Base-by-base conservation (phyloP, 163 green algal genomes). In the Volvox carteri region DNA sequence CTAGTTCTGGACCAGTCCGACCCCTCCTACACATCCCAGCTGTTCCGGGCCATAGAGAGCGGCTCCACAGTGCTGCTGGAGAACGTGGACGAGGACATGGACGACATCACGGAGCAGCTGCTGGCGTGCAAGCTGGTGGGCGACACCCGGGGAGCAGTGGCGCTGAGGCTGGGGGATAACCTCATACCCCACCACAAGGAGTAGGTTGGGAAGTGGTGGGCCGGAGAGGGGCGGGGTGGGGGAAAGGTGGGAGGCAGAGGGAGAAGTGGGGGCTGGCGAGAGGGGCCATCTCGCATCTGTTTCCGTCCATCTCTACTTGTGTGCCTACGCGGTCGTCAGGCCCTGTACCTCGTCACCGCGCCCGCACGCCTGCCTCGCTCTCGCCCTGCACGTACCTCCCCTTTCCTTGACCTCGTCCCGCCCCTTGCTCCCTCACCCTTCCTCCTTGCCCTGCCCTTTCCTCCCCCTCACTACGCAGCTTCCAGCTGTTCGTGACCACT, bases 11-110 rank as follows among this genome's bases (percentile, higher is more conserved):
- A 90, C 78, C 90, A 93, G 73, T 84, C 74, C 3, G 86, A 93
- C 70, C 90, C 85, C 9, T 16, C 42, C 6, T 93, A 91, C 85
- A 90, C 73, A 23, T 79, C 86, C 9, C 74, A 87, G 58, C 37
- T 92, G 67, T 85, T 92, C 74, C 88, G 90, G 67, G 86, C 86
- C n/a, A 89, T 93, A 48, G 90, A 93, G 83, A 90, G 18, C 4
- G 90, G 90, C 62, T 46, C 74, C 30, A 84, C 90, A 50, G 86
- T 93, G 83, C 76, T 93, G 67, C 56, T 93, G 21, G 90, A 93
- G 76, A 93, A 93, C 84, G 73, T 93, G 33, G 90, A 90, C 16
- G 90, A 93, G 30, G 86, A 91, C 76, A 91, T 91, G 86, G 90
- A 91, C 79, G 90, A 93, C 75, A 68, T 91, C 33, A 91, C 90